Evolutionary conservation across 2,329 filamentous ascomycete species (phyloP), one percentile per base, ranked within the genome.

Genomic region (Ceratocystis cacaofunesta): DNA sequence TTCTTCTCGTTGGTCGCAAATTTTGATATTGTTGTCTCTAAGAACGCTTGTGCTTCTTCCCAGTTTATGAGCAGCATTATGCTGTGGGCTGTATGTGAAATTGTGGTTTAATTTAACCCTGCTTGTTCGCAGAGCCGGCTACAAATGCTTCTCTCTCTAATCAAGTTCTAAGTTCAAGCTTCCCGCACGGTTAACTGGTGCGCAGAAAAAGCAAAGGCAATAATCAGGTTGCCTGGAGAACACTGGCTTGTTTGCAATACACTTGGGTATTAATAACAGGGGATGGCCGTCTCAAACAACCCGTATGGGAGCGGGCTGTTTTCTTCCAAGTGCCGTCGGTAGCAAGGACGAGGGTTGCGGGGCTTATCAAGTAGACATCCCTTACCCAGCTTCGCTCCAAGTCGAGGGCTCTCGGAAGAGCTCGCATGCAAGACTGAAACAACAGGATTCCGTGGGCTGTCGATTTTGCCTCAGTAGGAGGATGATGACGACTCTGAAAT

Each of bases 1-100:
- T 30, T 58, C 55, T 32, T 58, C 55, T 58, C 55, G 32, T 36
- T 58, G 55, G 50, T 8, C 30, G 55, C 55, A 58, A 58, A 58
- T n/a, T 58, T 58, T 58, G 55, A 58, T 58, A 15, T 58, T 32
- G 55, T 58, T 58, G 28, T 36, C 55, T 58, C 55, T n/a, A 58
- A 58, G 55, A 36, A 41, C 19, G 55, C 55, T 32, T 58, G 55
- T 58, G 55, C 55, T 58, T 41, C 36, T 30, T 58, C 28, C 55
- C 30, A 36, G 55, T 8, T 32, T 12, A 32, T 30, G 8, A 30
- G 52, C 10, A 32, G 52, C 28, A 30, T 15, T 22, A 52, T 12
- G 48, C 22, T 22, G 22, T 28, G 22, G 48, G 12, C 3, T 52
- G 48, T 52, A 8, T 10, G 19, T 48, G 46, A 48, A 25, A 55